Conservation (phyloP, 441 rosid genomes). For the Erodium moschatum region DNA sequence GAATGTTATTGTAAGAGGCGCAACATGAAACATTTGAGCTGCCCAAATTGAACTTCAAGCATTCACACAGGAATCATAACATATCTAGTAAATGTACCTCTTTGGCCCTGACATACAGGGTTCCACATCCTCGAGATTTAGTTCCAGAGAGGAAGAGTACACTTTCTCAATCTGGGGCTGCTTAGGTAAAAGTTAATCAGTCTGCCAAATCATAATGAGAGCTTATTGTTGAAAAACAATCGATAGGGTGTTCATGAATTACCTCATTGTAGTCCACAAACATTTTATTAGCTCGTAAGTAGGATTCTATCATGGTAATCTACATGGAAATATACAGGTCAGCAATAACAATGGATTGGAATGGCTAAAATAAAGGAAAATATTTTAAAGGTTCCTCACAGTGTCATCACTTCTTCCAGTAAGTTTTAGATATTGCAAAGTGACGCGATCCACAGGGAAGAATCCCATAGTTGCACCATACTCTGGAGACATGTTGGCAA, state of each 20-base stretch:
- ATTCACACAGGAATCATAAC: background rate
- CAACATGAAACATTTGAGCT: background rate
- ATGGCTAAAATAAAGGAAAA: background rate
- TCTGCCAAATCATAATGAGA: conserved; percentile 3
- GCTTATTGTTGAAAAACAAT: conserved; percentile 8
- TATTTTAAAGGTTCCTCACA: conserved; percentile 28
- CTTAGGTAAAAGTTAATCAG: conserved; percentile 17
- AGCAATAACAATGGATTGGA: conserved; percentile 13
- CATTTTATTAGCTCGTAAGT: conserved; percentile 78
- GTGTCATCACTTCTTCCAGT: conserved; percentile 81
- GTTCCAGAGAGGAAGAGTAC: conserved; percentile 57
- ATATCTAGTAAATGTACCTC: conserved; percentile 37
- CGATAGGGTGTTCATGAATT: conserved; percentile 11
- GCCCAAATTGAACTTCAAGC: background rate
- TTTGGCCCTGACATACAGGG: conserved; percentile 91
- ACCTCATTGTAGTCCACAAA: conserved; percentile 90
- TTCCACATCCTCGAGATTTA: conserved; percentile 72
- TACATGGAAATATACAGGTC: conserved; percentile 31
- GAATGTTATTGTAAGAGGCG: conserved; percentile 10
- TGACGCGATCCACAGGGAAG: conserved; percentile 87
- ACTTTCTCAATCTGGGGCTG: conserved; percentile 59
- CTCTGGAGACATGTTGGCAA: conserved; percentile 94
- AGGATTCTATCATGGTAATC: conserved; percentile 85
- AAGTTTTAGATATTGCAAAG: conserved; percentile 66
- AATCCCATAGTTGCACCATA: conserved; percentile 97